A percentile compares a stretch with the other conserved stretches of the same genome.
These are phyloP conservation scores for Phytophthora tubulina DNA, from an alignment of 352 stramenopile species.

Conservation along the genomic window DNA sequence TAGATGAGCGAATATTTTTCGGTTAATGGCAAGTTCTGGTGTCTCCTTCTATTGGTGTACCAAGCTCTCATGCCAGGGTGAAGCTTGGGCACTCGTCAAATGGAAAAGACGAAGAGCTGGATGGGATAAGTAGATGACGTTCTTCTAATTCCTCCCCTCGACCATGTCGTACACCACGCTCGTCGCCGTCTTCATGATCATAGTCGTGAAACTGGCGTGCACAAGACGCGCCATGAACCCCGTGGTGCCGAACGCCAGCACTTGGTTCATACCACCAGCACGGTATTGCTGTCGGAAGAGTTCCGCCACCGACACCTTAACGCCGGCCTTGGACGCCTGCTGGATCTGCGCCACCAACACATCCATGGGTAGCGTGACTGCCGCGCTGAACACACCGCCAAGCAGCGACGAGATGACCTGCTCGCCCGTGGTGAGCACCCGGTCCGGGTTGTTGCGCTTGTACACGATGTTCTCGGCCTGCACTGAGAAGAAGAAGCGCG, in stretches of 20 bases:
- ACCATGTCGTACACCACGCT: conserved; percentile 87
- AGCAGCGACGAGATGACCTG: conserved; percentile 88
- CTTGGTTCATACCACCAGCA: conserved; percentile 79
- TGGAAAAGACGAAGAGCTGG: conserved; percentile 18
- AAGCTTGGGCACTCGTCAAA: conserved; percentile 19
- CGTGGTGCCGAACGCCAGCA: conserved; percentile 83
- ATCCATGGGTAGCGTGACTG: conserved; percentile 92
- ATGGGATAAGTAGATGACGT: conserved; percentile 13
- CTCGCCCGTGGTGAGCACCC: conserved; percentile 68
- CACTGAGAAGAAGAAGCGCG: conserved; percentile 94
- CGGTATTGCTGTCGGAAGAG: conserved; percentile 83
- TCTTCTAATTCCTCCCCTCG: conserved; percentile 49
- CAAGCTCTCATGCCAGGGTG: conserved; percentile 20
- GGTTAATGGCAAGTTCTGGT: conserved; percentile 24
- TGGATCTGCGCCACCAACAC: conserved; percentile 95
- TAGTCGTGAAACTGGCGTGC: conserved; percentile 91
- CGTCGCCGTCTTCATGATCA: conserved; percentile 92
- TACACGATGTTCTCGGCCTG: conserved; percentile 83
- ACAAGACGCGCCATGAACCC: conserved; percentile 79
- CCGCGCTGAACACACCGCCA: conserved; percentile 79
- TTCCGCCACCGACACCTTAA: conserved; percentile 79
- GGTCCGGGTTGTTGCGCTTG: conserved; percentile 71
- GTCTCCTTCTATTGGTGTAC: conserved; percentile 34
- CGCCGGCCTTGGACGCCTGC: conserved; percentile 89
- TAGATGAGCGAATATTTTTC: conserved; percentile 24